Conservation (phyloP, 768 basidiomycete species). For the Lactifluus hygrophoroides region DNA sequence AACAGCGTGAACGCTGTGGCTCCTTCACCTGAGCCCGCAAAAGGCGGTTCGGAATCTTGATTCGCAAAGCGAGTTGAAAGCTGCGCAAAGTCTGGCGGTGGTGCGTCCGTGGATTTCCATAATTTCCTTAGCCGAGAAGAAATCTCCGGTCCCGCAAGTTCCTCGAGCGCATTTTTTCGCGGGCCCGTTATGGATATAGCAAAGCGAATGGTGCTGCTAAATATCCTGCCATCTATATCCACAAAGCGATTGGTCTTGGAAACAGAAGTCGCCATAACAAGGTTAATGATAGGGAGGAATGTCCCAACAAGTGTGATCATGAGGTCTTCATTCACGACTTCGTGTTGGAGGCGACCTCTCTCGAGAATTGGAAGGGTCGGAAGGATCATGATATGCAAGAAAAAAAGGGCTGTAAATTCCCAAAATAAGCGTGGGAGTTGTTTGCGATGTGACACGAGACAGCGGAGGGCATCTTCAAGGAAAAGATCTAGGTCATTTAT, state of each 20-base stretch:
- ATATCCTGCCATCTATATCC: conserved; percentile 50
- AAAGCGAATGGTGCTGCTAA: conserved; percentile 36
- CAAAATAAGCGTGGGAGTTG: conserved; percentile 4
- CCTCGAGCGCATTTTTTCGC: conserved; percentile 9
- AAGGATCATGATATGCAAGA: conserved; percentile 17
- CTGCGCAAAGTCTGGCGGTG: conserved; percentile 23
- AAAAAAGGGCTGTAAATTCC: conserved; percentile 11
- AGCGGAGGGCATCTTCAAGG: conserved; percentile 2
- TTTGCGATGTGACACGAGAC: not conserved
- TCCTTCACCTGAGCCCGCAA: conserved; percentile 18
- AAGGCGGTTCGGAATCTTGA: not conserved
- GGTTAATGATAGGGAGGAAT: conserved; percentile 37
- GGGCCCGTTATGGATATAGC: conserved; percentile 22
- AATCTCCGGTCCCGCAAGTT: conserved; percentile 28
- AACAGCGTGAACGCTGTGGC: conserved; percentile 22
- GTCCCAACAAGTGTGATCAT: conserved; percentile 25
- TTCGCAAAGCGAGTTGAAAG: conserved; percentile 19
- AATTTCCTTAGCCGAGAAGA: conserved; percentile 22
- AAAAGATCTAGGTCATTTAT: not conserved
- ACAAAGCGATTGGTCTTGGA: conserved; percentile 25
- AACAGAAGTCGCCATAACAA: conserved; percentile 21
- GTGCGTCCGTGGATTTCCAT: conserved; percentile 22
- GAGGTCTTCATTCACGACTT: conserved; percentile 27
- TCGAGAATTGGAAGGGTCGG: conserved; percentile 18
- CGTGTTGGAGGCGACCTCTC: conserved; percentile 18